Evolutionary conservation across 2,329 filamentous ascomycete genomes (phyloP).

Genomic region (Neofusicoccum umdonicola): DNA sequence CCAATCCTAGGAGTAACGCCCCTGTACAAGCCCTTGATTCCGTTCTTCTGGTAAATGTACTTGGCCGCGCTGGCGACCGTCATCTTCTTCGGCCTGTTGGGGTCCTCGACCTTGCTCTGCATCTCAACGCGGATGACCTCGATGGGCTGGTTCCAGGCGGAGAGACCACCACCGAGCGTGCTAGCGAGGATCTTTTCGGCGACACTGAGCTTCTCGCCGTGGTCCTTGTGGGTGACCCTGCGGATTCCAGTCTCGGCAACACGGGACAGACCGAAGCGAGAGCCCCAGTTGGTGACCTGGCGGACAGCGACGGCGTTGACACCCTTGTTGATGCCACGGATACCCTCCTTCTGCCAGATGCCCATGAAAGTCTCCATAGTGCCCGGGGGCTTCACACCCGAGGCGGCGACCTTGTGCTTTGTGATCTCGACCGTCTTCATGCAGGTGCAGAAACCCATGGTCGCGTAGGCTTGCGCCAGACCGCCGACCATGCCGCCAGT

Average conservation of each 20-base stretch:
- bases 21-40: conserved; percentile 88
- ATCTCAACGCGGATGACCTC: conserved; percentile 99
- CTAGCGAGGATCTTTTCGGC: conserved; percentile 87
- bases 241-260: conserved; percentile 89
- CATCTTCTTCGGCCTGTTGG: conserved; percentile 98
- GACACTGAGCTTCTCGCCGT: conserved; percentile 73
- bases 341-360: conserved; percentile 92
- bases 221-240: conserved; percentile 71
- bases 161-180: conserved; percentile 85
- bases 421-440: conserved; percentile 99
- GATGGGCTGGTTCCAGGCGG: conserved; percentile 99
- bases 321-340: conserved; percentile 94
- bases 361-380: conserved; percentile 95
- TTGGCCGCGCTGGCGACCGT: conserved; percentile 77
- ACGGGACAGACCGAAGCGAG: conserved; percentile 88
- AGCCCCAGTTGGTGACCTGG: conserved; percentile 99
- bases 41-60: conserved; percentile 91
- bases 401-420: conserved; percentile 87
- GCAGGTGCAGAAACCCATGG: conserved; percentile 99
- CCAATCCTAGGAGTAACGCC: conserved; percentile 92
- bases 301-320: conserved; percentile 98
- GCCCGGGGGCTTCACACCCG: conserved; percentile 79
- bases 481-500: conserved; percentile 87
- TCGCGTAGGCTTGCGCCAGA: conserved; percentile 96
- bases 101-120: conserved; percentile 98